Evolutionary conservation across 805 yeast genomes (phyloP), one percentile per base, ranked within the genome.

Genomic region (Isabelozyma heimii): DNA sequence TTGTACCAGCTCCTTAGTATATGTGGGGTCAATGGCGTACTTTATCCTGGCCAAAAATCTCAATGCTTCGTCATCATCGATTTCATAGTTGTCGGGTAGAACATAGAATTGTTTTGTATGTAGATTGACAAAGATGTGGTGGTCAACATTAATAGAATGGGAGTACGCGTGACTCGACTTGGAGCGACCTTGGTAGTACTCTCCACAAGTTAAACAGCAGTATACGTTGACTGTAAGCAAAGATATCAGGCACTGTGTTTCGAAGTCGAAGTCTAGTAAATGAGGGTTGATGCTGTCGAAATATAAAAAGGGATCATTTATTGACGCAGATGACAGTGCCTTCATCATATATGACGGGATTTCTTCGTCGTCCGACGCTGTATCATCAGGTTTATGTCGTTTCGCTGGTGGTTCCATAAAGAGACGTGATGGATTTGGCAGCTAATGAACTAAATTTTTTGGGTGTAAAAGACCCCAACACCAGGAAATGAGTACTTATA

Each of bases 191-290:
- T 83, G 85, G 46, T 81, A 77, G 64, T 82, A 89, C 57, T 79
- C 83, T 33, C 91, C 92, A 66, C 96, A 89, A 0, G 76, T 76
- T 16, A 89, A 66, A 59, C 96, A 89, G 30, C 88, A 82, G 57
- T 87, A 86, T 0, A 88, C 78, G 56, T 86, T 85, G 16, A 77
- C 68, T 37, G 72, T 76, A 1, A 89, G 75, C 17, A 87, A 68
- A 0, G 90, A 78, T 0, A 84, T 79, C 40, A 81, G 74, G 63
- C 96, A 89, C 1, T 80, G 63, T 58, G 82, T 83, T 41, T 85
- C 89, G 45, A 79, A 76, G 60, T 87, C 95, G 61, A 89, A 88
- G 59, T 89, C 89, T 15, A 82, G 65, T 4, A 65, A 53, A 8
- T 63, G 54, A 37, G 81, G 59, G 52, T 80, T 72, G 37, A 81